phyloP scores from a whole-genome alignment of 257 asterid genomes.

The Salvia rosmarinus region DNA sequence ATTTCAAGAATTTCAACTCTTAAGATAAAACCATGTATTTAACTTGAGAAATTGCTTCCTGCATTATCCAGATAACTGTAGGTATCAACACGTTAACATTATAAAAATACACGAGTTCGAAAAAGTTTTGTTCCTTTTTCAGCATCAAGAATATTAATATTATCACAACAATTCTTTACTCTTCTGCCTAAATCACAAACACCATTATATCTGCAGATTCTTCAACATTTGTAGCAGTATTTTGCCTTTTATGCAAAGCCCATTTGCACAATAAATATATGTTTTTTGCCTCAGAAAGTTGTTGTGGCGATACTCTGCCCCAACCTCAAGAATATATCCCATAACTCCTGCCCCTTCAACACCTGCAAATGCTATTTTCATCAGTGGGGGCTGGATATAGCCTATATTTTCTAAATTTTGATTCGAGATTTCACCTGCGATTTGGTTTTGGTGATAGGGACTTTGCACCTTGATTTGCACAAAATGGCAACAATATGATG shows the following conservation, averaged over 20 bases:
- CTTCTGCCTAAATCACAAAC: neutral
- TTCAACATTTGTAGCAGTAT: conserved; percentile 24
- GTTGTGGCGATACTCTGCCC: conserved; percentile 2
- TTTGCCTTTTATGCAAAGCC: conserved; percentile 12
- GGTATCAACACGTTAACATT: conserved; percentile 32
- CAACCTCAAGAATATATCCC: conserved; percentile 47
- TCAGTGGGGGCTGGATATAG: no score
- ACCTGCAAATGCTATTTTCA: conserved; percentile 36
- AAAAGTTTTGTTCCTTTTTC: no score
- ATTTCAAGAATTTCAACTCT: conserved; percentile 20
- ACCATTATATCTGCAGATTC: conserved; percentile 19
- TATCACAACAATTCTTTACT: neutral
- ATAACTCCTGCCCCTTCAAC: conserved; percentile 35
- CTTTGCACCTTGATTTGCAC: no score
- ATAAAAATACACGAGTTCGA: neutral
- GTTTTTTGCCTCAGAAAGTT: conserved; percentile 22
- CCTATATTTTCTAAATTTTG: no score
- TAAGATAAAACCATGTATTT: neutral
- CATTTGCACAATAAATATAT: conserved; percentile 29
- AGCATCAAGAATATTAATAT: conserved; percentile 22
- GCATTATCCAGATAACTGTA: conserved; percentile 11
- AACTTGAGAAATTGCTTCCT: conserved; percentile 7
- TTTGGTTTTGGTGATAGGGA: no score
- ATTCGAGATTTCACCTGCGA: no score
- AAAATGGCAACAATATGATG: no score